Percentiles rank a stretch among this genome's conserved stretches.
Conservation (phyloP, 176 grass and related monocot genomes). For the Ananas comosus region DNA sequence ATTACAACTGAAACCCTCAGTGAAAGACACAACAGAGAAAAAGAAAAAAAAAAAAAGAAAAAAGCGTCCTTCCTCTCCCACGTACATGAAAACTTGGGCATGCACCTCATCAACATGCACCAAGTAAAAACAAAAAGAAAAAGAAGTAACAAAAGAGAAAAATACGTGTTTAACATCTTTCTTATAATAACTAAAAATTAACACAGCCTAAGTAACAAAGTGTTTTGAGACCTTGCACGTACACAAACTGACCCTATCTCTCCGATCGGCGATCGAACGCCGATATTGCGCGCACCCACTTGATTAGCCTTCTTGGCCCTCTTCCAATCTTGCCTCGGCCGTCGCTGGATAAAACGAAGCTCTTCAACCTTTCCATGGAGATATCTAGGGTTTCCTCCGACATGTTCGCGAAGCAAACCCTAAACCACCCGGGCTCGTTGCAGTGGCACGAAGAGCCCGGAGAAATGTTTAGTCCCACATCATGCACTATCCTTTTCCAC, state of each 20-base stretch:
- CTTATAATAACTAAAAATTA: not conserved
- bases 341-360: constrained; percentile 30
- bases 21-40: constrained; percentile 9
- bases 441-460: constrained; percentile 90
- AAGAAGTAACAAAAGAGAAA: not conserved
- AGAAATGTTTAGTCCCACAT: constrained; percentile 75
- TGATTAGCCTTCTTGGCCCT: not conserved
- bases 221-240: too few species aligned
- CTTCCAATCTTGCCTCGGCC: not conserved
- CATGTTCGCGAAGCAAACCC: constrained; percentile 95
- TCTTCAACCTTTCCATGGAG: constrained; percentile 43
- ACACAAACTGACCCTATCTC: constrained; percentile 5
- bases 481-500: constrained; percentile 82
- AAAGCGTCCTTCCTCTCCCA: too few species aligned
- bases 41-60: not conserved
- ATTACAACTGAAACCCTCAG: not conserved
- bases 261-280: not conserved
- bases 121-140: constrained; percentile 1
- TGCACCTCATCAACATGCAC: not conserved
- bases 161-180: too few species aligned
- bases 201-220: not conserved
- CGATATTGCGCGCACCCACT: constrained; percentile 21
- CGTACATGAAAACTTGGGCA: not conserved
- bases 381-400: constrained; percentile 58
- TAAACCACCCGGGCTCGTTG: constrained; percentile 85